Conservation (phyloP, 2,329 filamentous ascomycete genomes). For the Pezizomycotina sp. region DNA sequence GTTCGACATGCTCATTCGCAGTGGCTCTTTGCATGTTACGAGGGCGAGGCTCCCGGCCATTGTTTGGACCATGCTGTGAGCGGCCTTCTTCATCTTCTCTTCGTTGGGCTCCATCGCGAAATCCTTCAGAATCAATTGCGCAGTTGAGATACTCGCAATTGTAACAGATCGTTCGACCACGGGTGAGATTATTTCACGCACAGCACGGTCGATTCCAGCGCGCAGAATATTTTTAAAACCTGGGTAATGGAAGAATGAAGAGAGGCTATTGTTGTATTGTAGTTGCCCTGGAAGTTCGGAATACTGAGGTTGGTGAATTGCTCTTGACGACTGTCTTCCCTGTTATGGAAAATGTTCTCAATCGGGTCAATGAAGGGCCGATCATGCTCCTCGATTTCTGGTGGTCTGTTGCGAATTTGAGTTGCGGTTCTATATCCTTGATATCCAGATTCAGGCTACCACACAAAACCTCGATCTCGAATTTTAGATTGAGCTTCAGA, state of each 20-base stretch:
- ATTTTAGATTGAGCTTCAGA: conserved; percentile 90
- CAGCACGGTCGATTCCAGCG: conserved; percentile 69
- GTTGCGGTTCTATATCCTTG: conserved; percentile 79
- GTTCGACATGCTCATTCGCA: conserved; percentile 92
- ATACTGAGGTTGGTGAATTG: too few species aligned
- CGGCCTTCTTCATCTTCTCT: conserved; percentile 66
- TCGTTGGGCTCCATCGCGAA: conserved; percentile 88
- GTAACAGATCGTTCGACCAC: conserved; percentile 96
- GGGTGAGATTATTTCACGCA: conserved; percentile 91
- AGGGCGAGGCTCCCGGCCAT: conserved; percentile 84
- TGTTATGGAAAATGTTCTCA: too few species aligned
- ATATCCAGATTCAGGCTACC: conserved; percentile 84
- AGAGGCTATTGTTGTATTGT: conserved; percentile 24
- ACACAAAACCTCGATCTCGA: conserved; percentile 95
- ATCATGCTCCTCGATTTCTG: too few species aligned
- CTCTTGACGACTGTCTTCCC: too few species aligned
- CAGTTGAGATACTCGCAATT: conserved; percentile 90
- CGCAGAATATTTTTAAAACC: conserved; percentile 55
- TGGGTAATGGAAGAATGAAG: conserved; percentile 23
- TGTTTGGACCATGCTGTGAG: conserved; percentile 86
- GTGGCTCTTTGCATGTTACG: conserved; percentile 94
- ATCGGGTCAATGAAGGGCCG: too few species aligned
- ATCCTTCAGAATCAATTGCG: conserved; percentile 89
- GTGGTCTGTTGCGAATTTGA: conserved; percentile 58
- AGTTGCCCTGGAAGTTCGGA: too few species aligned